phyloP scores from a whole-genome alignment of 805 yeast genomes.

The Priceomyces haplophilus region DNA sequence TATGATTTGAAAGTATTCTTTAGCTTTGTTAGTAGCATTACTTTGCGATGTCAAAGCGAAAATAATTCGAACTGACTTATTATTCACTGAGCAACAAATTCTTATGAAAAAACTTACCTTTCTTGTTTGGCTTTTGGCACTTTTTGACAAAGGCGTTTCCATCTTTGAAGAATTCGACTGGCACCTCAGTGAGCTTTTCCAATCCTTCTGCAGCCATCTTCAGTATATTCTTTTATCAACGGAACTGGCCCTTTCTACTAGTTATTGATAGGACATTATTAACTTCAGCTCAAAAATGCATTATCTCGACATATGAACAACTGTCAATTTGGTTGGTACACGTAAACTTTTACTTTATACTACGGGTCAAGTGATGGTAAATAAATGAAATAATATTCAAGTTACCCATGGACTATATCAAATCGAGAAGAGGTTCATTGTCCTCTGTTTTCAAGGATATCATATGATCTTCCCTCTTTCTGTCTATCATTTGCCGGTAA shows the following conservation, averaged over 20 bases:
- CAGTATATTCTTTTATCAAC: not conserved
- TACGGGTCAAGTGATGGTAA: too few species aligned
- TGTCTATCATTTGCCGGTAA: conserved; percentile 22
- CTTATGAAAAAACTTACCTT: conserved; percentile 47
- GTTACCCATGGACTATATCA: conserved; percentile 15
- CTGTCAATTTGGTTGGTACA: not conserved
- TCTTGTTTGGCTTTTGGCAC: conserved; percentile 89
- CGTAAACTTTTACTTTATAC: conserved; percentile 8
- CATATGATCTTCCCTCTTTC: conserved; percentile 23
- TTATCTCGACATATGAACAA: not conserved
- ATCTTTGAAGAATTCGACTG: conserved; percentile 87
- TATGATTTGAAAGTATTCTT: conserved; percentile 81
- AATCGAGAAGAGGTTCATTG: conserved; percentile 30
- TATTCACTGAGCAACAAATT: not conserved
- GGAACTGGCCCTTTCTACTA: conserved; percentile 5
- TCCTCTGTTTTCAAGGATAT: conserved; percentile 20
- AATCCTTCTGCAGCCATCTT: conserved; percentile 55
- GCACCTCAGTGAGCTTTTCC: conserved; percentile 80
- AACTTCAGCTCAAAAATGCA: not conserved
- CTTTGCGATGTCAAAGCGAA: not conserved
- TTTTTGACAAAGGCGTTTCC: conserved; percentile 84
- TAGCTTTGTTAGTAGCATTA: conserved; percentile 9
- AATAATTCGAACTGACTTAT: too few species aligned
- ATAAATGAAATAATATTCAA: not conserved
- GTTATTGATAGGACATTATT: not conserved